These are phyloP conservation scores for Westerdykella ornata DNA, from an alignment of 2,329 filamentous ascomycete species.

Conservation along the genomic window DNA sequence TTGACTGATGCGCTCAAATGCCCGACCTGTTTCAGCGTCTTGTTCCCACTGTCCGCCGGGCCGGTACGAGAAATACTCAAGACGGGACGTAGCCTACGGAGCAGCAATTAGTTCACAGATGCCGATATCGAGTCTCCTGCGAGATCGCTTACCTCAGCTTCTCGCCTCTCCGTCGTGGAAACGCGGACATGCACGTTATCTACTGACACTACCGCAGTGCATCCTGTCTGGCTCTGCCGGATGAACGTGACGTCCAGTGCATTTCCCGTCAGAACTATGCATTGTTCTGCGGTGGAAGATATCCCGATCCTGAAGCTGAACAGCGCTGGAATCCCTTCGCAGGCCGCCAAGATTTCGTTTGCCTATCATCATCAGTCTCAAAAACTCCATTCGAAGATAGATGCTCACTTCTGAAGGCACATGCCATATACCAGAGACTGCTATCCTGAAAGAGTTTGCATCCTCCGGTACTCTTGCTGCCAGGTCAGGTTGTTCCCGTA, in stretches of 20 bases:
- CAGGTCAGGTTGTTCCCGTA: conserved; percentile 14
- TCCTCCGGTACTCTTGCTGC: conserved; percentile 6
- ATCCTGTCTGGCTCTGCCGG: conserved; percentile 4
- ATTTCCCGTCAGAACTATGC: conserved; percentile 56
- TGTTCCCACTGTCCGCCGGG: conserved; percentile 20
- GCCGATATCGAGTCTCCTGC: conserved; percentile 2
- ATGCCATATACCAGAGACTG: conserved; percentile 49
- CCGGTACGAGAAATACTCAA: conserved; percentile 23
- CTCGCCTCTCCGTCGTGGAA: conserved; percentile 41
- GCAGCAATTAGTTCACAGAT: conserved; percentile 9
- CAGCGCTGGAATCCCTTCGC: conserved; percentile 51
- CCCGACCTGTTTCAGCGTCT: conserved; percentile 10
- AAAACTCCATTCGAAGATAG: neutral
- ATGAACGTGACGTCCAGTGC: conserved; percentile 51
- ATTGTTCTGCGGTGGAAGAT: conserved; percentile 33
- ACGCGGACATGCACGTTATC: conserved; percentile 49
- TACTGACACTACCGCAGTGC: conserved; percentile 44
- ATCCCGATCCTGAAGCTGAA: conserved; percentile 54
- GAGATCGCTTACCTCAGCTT: conserved; percentile 21
- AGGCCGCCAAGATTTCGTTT: conserved; percentile 37
- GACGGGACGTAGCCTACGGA: conserved; percentile 12
- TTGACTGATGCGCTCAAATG: conserved; percentile 16
- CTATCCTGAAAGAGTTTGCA: conserved; percentile 30
- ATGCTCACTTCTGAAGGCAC: conserved; percentile 39
- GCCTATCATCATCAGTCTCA: neutral